These are phyloP conservation scores for Pseudognaphalium luteoalbum DNA, from an alignment of 129 eudicot species.

Conservation along the genomic window DNA sequence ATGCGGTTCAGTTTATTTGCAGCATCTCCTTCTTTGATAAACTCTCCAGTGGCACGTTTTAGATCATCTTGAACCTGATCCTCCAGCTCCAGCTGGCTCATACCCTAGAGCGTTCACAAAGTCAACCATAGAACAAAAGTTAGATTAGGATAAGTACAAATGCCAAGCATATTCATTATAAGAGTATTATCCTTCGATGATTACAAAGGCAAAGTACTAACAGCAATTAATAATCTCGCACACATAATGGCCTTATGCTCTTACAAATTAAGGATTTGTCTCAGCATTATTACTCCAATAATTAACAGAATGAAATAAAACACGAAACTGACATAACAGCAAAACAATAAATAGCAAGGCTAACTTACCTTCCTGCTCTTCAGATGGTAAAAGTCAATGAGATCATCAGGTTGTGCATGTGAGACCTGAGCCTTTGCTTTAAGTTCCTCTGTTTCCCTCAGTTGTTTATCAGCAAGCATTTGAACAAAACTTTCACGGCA, in stretches of 20 bases:
- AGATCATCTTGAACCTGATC: slow-evolving; percentile 97
- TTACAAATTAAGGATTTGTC: background rate
- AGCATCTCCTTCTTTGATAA: slow-evolving; percentile 77
- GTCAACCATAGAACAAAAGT: background rate
- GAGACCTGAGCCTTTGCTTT: slow-evolving; percentile 91
- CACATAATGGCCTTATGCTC: background rate
- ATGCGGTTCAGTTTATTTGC: slow-evolving; percentile 89
- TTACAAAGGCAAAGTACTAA: background rate
- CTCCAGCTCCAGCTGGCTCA: slow-evolving; percentile 96
- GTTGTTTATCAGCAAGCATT: slow-evolving; percentile 95
- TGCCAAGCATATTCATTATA: background rate
- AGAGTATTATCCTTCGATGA: background rate
- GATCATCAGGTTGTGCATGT: slow-evolving; percentile 94
- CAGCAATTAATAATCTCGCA: background rate
- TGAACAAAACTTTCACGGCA: slow-evolving; percentile 94
- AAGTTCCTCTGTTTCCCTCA: slow-evolving; percentile 85
- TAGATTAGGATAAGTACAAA: background rate
- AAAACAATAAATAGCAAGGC: background rate
- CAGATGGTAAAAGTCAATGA: slow-evolving; percentile 92
- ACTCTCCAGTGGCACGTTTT: slow-evolving; percentile 96
- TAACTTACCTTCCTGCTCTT: slow-evolving; percentile 87
- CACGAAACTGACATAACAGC: background rate
- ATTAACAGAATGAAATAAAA: background rate
- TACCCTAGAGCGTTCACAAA: slow-evolving; percentile 52
- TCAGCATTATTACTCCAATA: background rate